Percentiles rank a stretch among this genome's conserved stretches.
phyloP scores from a whole-genome alignment of 371 early-diverging fungal genomes.

The Mucor plumbeus region DNA sequence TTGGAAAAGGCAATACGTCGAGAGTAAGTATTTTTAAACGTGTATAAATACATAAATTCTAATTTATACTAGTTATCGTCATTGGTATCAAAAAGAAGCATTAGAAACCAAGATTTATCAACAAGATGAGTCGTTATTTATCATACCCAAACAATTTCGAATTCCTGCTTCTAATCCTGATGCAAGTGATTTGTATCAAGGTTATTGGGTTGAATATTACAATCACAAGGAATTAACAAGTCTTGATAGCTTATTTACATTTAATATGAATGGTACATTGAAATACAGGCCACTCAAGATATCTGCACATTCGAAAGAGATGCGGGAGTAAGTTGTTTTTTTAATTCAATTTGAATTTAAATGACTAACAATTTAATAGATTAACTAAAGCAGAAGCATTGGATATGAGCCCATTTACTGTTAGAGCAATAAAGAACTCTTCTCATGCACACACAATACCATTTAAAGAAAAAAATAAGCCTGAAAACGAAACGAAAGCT shows the following conservation, averaged over 20 bases:
- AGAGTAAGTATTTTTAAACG: slow-evolving; percentile 39
- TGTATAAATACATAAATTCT: neutral
- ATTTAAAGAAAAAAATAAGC: slow-evolving; percentile 16
- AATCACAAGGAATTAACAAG: slow-evolving; percentile 75
- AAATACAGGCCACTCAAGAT: slow-evolving; percentile 59
- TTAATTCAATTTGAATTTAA: no score
- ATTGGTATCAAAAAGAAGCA: slow-evolving; percentile 64
- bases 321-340: slow-evolving; percentile 25
- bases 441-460: slow-evolving; percentile 1
- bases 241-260: slow-evolving; percentile 77
- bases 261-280: slow-evolving; percentile 84
- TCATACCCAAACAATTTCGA: slow-evolving; percentile 37
- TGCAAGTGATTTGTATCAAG: slow-evolving; percentile 48
- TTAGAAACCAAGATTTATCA: slow-evolving; percentile 38
- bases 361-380: slow-evolving; percentile 6
- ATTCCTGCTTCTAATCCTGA: slow-evolving; percentile 37
- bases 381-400: slow-evolving; percentile 40
- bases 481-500: slow-evolving; percentile 28
- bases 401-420: slow-evolving; percentile 61
- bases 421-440: slow-evolving; percentile 27
- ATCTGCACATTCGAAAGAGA: slow-evolving; percentile 23
- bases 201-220: slow-evolving; percentile 85
- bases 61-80: slow-evolving; percentile 53
- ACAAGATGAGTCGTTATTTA: slow-evolving; percentile 25
- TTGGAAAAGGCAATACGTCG: slow-evolving; percentile 53